These are phyloP conservation scores for Chloropicon primus DNA, from an alignment of 139 green algal species.

Conservation along the genomic window DNA sequence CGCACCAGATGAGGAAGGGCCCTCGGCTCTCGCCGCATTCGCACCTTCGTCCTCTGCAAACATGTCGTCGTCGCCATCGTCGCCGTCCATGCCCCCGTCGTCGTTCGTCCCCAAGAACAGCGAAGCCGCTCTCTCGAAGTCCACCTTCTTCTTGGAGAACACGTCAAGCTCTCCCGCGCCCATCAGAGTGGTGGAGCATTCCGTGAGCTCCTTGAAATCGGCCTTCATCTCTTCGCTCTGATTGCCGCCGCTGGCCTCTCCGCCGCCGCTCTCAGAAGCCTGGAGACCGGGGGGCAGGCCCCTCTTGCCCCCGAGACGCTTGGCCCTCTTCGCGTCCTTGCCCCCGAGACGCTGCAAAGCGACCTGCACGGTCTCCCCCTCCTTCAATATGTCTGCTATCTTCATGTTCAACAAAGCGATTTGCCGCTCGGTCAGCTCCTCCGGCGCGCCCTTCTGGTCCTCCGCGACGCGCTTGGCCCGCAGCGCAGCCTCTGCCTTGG, in stretches of 20 bases:
- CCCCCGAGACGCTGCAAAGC: neutral
- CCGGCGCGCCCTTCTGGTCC: neutral
- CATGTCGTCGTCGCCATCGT: neutral
- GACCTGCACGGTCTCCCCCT: neutral
- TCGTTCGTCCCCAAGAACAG: neutral
- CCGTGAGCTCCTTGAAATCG: neutral
- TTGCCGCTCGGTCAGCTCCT: neutral
- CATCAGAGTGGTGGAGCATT: neutral
- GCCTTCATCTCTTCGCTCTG: no score
- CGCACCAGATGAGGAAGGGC: no score
- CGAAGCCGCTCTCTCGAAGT: neutral
- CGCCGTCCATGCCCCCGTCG: neutral
- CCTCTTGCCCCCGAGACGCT: neutral
- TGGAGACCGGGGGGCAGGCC: neutral
- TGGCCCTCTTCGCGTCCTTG: neutral
- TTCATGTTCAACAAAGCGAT: neutral
- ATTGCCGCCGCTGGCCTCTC: neutral
- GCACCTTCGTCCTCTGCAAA: neutral
- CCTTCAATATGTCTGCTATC: neutral
- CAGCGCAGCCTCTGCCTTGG: neutral
- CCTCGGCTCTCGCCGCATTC: no score
- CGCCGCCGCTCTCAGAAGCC: no score
- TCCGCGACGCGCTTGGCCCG: neutral
- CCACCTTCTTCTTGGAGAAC: neutral
- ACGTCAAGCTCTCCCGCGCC: neutral